Evolutionary conservation across 139 green algal species (phyloP), one percentile per base, ranked within the genome.

Genomic region (Chlorella sp.): DNA sequence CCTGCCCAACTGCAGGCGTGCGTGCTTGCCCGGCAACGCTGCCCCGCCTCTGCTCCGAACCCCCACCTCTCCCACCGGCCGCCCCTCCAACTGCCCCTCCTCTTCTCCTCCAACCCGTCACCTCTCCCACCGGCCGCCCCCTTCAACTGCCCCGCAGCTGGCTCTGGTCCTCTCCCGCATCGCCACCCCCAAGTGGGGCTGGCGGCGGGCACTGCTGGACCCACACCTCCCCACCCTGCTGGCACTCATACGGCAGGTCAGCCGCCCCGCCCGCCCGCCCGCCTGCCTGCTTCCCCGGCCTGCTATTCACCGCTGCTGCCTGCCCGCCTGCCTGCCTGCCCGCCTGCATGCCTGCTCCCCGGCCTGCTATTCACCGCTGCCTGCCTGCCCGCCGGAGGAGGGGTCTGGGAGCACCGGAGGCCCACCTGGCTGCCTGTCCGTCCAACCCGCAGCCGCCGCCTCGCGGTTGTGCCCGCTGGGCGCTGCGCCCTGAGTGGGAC

Each of bases 201-300:
- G 84, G 84, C 84, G 84, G 30, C 84, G 84, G 0, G 84, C 84
- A 4, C 30, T 88, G 64, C 42, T 88, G 39, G 84, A 88, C 40
- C 39, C 84, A 0, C 84, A 88, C 66, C 68, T 88, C 5, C 30
- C 37, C 39, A 22, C 68, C 28, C 68, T 88, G 84, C 68, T 88
- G 64, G 84, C 37, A 1, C n/a, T 86, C 2, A 60, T 86, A 0
- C 57, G 82, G 3, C 32, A 22, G 82, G 82, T 86, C 19, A 19
- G 82, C 22, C 64, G 64, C 64, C 21, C 64, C 64, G 21, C 64
- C 22, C 11, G 64, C 64, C 19, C 7, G 18, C 19, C 21, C 61
- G 15, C 77, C 30, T 5, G 53, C 37, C 15, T 3, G 26, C 1
- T 4, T 57, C 32, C 77, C n/a, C n/a, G n/a, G n/a, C n/a, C n/a